Evolutionary conservation across 306 rosid species (phyloP), one percentile per base, ranked within the genome.

Genomic region (Vigna hirtella): DNA sequence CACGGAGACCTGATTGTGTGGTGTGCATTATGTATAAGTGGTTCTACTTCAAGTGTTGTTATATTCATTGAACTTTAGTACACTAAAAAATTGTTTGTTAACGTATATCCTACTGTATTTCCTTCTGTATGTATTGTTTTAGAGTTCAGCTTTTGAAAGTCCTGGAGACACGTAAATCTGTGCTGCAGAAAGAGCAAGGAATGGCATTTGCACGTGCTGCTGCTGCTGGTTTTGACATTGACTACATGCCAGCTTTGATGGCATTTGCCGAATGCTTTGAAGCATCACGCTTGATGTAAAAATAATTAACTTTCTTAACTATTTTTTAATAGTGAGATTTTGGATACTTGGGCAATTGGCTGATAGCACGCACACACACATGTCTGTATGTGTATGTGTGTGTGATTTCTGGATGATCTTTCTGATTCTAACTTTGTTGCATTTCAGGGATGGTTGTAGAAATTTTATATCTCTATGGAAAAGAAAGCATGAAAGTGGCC

Each of bases 151-250:
- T 94, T 78, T 79, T 94, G 79, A 92, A 88, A 89, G 97, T 92
- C 70, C 75, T 94, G 80, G 98, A 92, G 88, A 88, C 93, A 48
- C 97, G 98, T 42, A 94, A 88, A 80, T 85, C 83, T 40, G 75
- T 87, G 86, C 88, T 94, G 77, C 95, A 88, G 86, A 94, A 92
- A 87, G 98, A 94, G 92, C 98, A 94, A 86, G 97, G 89, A 63
- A 94, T 94, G 98, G 97, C 97, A 79, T 94, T 94, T 85, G 98
- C 98, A 40, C 96, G 97, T 69, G 97, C 97, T 72, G 96, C 86
- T 62, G 97, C 97, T 32, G 98, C 98, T 80, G 98, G 98, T 74
- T 94, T 94, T 86, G 91, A 92, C 81, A 74, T 87, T 77, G 95
- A 89, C 38, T 81, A 73, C 80, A 80, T 92, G 79, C 77, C 95